A percentile compares a stretch with the other conserved stretches of the same genome.
These are phyloP conservation scores for Phaeosphaeria sp. DNA, from an alignment of 2,329 filamentous ascomycete genomes.

Conservation along the genomic window DNA sequence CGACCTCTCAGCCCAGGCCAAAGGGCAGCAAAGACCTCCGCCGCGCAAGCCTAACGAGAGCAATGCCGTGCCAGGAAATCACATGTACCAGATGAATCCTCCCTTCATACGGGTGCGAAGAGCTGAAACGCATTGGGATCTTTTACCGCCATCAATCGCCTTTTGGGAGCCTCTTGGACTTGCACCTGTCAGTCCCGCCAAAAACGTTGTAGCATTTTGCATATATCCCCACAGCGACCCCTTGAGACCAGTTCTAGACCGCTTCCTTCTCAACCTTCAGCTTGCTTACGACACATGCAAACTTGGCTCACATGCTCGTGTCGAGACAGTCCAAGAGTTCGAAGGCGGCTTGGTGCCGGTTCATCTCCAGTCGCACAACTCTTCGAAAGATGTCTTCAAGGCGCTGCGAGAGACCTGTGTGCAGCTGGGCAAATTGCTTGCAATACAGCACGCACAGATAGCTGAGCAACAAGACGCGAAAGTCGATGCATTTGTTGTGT, in stretches of 20 bases:
- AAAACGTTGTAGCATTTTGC: slow-evolving; percentile 74
- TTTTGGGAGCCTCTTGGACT: slow-evolving; percentile 87
- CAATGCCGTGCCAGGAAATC: slow-evolving; percentile 32
- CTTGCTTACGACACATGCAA: slow-evolving; percentile 77
- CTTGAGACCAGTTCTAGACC: slow-evolving; percentile 65
- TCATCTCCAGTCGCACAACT: slow-evolving; percentile 19
- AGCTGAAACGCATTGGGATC: slow-evolving; percentile 71
- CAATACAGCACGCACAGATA: slow-evolving; percentile 42
- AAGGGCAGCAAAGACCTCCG: slow-evolving; percentile 42
- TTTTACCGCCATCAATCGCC: slow-evolving; percentile 74
- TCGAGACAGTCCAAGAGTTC: slow-evolving; percentile 48
- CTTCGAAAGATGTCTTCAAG: slow-evolving; percentile 35
- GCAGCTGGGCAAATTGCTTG: slow-evolving; percentile 50
- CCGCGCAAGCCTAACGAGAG: slow-evolving; percentile 41
- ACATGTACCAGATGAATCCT: slow-evolving; percentile 60
- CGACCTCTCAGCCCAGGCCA: slow-evolving; percentile 39
- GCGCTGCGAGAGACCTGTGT: slow-evolving; percentile 45
- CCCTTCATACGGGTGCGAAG: slow-evolving; percentile 77
- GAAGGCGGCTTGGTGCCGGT: slow-evolving; percentile 43
- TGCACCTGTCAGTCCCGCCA: slow-evolving; percentile 72
- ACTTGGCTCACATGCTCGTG: slow-evolving; percentile 68
- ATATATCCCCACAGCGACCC: slow-evolving; percentile 72
- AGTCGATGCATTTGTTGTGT: slow-evolving; percentile 68
- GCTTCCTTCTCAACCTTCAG: slow-evolving; percentile 72
- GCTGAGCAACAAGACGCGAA: slow-evolving; percentile 57